Evolutionary conservation across 768 basidiomycete genomes (phyloP).

Genomic region (Lentinula lateritia): DNA sequence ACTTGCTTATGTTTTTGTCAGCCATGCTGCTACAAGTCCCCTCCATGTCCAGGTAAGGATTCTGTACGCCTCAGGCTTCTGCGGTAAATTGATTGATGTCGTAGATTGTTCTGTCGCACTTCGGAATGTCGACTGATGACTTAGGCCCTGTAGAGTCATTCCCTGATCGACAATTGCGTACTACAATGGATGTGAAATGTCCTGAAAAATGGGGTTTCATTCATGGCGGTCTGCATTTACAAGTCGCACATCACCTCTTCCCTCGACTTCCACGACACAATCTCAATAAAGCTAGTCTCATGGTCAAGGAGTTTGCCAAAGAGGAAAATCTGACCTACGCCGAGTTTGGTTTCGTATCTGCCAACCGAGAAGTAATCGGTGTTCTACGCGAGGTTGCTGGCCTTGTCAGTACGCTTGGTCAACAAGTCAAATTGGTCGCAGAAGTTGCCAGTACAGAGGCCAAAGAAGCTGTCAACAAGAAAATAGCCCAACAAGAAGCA

Average conservation of each 20-base stretch:
- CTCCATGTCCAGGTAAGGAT: conserved; percentile 82
- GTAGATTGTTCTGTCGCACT: conserved; percentile 95
- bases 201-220: conserved; percentile 77
- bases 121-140: conserved; percentile 90
- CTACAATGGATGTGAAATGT: conserved; percentile 96
- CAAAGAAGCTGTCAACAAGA: conserved; percentile 53
- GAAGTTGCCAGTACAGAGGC: conserved; percentile 78
- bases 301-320: conserved; percentile 85
- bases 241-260: conserved; percentile 96
- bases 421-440: conserved; percentile 80
- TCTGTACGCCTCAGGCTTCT: neutral
- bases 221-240: conserved; percentile 96
- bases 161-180: conserved; percentile 89
- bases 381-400: conserved; percentile 77
- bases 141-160: conserved; percentile 90
- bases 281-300: conserved; percentile 69
- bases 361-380: conserved; percentile 79
- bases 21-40: conserved; percentile 82
- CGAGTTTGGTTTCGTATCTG: conserved; percentile 86
- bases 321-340: conserved; percentile 84
- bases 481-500: conserved; percentile 14
- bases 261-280: conserved; percentile 94
- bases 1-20: conserved; percentile 74
- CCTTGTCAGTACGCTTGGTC: conserved; percentile 10
- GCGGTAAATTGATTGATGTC: neutral